Evolutionary conservation across 768 basidiomycete genomes (phyloP).

Genomic region (Dioszegia hungarica): DNA sequence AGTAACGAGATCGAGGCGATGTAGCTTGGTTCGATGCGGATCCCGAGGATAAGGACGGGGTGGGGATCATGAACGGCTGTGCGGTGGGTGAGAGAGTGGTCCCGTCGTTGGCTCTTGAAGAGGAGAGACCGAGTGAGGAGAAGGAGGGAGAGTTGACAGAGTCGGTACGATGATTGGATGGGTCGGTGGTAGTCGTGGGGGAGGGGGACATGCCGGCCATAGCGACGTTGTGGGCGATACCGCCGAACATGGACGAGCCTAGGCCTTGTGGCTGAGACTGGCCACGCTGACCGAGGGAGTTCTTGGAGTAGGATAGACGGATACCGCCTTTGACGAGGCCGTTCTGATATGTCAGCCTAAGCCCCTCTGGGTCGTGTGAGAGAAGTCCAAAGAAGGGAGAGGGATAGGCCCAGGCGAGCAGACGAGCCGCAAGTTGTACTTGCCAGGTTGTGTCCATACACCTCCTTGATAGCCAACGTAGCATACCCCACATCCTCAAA

Average conservation of each 20-base stretch:
- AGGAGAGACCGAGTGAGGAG: background rate
- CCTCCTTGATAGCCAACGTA: slow-evolving; percentile 76
- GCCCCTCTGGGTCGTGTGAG: background rate
- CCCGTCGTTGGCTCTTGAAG: background rate
- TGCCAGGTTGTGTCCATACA: slow-evolving; percentile 80
- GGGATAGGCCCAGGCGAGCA: background rate
- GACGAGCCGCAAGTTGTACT: slow-evolving; percentile 7
- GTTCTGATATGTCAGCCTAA: slow-evolving; percentile 48
- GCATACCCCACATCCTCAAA: slow-evolving; percentile 87
- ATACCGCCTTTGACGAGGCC: slow-evolving; percentile 96
- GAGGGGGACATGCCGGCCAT: slow-evolving; percentile 34
- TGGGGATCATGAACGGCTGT: slow-evolving; percentile 31
- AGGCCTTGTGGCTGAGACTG: slow-evolving; percentile 24
- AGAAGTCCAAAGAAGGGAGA: too few species aligned
- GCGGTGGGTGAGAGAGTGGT: slow-evolving; percentile 39
- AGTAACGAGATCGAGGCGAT: slow-evolving; percentile 10
- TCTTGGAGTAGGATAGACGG: slow-evolving; percentile 94
- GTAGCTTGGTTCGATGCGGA: background rate
- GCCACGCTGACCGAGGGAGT: slow-evolving; percentile 69
- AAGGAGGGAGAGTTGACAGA: too few species aligned
- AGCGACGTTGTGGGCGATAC: slow-evolving; percentile 41
- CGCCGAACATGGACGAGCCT: slow-evolving; percentile 26
- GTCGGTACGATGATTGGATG: slow-evolving; percentile 6
- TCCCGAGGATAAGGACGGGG: background rate
- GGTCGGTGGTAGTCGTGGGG: slow-evolving; percentile 2